Evolutionary conservation across 1,284 basidiomycete genomes (phyloP), one percentile per base, ranked within the genome.

Genomic region (Vanrija pseudolonga): DNA sequence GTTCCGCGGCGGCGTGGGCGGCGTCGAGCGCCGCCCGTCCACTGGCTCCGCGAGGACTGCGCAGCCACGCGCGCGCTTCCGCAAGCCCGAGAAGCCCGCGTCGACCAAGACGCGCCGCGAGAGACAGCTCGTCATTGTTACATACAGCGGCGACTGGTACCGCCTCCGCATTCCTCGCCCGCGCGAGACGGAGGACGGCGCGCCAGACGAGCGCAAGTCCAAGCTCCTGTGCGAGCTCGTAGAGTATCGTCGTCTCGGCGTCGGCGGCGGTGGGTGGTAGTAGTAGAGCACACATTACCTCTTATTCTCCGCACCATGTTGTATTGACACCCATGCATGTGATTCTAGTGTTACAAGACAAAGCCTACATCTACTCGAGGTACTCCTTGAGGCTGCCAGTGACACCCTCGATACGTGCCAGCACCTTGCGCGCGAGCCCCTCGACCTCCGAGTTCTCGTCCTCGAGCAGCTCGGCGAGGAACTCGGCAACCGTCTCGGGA

Each of bases 61-160:
- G 45, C 20, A 40, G n/a, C 38, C 47, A 2, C 46, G 46, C 5
- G 47, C 18, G 26, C 39, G 12, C 24, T 49, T 6, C 47, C 38
- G 47, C 24, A 41, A 41, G 47, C 18, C 38, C 18, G 43, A 36
- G 11, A 47, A 26, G 26, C 38, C 36, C 5, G 28, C 18, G 23
- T 23, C 45, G 2, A 12, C 26, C 17, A 45, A 40, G 41, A 63
- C 44, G 17, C 52, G 53, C 5, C 67, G 73, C n/a, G 85, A 90
- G 62, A 83, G 85, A 63, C 89, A 94, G 67, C 81, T 94, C 18
- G 79, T 94, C 49, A 89, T 88, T 4, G 76, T 95, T 58, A 95
- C 90, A 0, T 92, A 86, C 68, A 84, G 86, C 2, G 91, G 91
- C 12, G 89, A 91, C n/a, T 95, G 91, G 91, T 95, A 94, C 76